These are phyloP conservation scores for Crepidotus variabilis DNA, from an alignment of 768 basidiomycete species.

Conservation along the genomic window DNA sequence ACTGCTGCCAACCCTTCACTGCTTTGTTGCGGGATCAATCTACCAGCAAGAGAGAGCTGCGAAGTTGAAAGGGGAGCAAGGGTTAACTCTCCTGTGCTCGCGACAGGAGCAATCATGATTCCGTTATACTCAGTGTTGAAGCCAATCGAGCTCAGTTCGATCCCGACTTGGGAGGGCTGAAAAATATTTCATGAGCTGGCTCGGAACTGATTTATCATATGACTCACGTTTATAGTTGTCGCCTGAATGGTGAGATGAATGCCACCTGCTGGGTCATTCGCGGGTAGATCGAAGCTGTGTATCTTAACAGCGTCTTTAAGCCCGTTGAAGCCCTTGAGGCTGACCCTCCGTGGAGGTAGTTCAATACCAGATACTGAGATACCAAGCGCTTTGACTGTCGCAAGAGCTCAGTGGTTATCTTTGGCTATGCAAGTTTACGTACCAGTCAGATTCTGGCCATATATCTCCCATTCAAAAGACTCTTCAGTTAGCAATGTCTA, in stretches of 20 bases:
- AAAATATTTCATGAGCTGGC: conserved; percentile 2
- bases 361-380: conserved; percentile 55
- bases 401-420: conserved; percentile 1
- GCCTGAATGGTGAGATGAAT: conserved; percentile 65
- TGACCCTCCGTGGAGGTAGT: conserved; percentile 53
- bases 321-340: conserved; percentile 68
- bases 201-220: background rate
- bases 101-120: conserved; percentile 56
- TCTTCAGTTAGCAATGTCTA: conserved; percentile 58
- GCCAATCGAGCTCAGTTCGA: conserved; percentile 54
- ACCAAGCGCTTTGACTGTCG: conserved; percentile 55
- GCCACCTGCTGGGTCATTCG: conserved; percentile 68
- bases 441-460: conserved; percentile 61
- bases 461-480: conserved; percentile 68
- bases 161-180: conserved; percentile 74
- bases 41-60: conserved; percentile 51
- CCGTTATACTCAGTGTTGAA: conserved; percentile 56
- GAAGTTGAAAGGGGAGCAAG: conserved; percentile 53
- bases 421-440: conserved; percentile 8
- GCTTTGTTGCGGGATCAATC: conserved; percentile 59
- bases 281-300: conserved; percentile 64
- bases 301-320: conserved; percentile 60
- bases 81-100: conserved; percentile 44
- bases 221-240: conserved; percentile 53
- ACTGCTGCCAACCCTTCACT: conserved; percentile 51